Conservation (phyloP, 2,329 filamentous ascomycete genomes). For the Cytospora chrysosperma region DNA sequence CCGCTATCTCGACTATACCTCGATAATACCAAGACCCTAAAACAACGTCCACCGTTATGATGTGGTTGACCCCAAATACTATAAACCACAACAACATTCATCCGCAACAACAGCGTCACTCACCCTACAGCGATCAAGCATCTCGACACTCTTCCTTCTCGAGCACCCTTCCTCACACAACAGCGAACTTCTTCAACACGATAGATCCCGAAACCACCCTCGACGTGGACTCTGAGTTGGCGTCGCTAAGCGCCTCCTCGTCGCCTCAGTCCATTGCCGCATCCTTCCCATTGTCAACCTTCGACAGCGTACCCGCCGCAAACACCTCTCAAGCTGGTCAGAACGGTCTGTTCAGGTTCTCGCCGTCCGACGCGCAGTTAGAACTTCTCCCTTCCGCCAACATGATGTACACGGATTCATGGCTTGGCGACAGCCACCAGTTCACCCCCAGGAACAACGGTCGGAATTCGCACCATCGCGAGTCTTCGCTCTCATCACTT, state of each 20-base stretch:
- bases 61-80: constrained; percentile 17
- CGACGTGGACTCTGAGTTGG: constrained; percentile 27
- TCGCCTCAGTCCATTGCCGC: constrained; percentile 33
- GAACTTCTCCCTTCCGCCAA: constrained; percentile 8
- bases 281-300: constrained; percentile 33
- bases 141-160: constrained; percentile 3
- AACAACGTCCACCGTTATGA: constrained; percentile 14
- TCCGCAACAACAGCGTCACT: constrained; percentile 27
- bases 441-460: constrained; percentile 38
- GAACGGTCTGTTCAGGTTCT: constrained; percentile 3
- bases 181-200: constrained; percentile 22
- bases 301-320: constrained; percentile 36
- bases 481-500: constrained; percentile 60
- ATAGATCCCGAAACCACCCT: constrained; percentile 26
- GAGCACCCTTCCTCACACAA: neutral
- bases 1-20: neutral
- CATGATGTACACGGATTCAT: constrained; percentile 44
- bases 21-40: neutral
- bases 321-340: constrained; percentile 25
- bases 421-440: constrained; percentile 37
- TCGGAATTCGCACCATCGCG: constrained; percentile 53
- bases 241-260: constrained; percentile 30
- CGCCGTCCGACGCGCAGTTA: neutral
- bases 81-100: constrained; percentile 28
- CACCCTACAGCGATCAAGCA: constrained; percentile 19